phyloP scores from a whole-genome alignment of 257 asterid genomes.

The Nicotiana attenuata region DNA sequence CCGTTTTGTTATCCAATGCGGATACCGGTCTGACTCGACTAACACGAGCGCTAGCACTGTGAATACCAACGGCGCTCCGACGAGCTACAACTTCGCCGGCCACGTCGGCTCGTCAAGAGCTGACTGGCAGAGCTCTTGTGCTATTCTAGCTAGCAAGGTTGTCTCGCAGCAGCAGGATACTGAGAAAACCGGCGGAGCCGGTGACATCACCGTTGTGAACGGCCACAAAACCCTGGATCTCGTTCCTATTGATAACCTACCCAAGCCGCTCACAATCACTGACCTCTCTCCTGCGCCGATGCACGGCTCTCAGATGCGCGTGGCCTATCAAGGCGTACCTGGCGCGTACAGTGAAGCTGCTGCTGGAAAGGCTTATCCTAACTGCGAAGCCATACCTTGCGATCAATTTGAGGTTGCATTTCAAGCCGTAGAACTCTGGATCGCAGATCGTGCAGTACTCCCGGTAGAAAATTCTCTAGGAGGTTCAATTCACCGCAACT shows the following conservation, averaged over 20 bases:
- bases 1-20: slow-evolving; percentile 25
- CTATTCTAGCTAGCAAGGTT: slow-evolving; percentile 81
- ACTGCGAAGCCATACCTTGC: slow-evolving; percentile 82
- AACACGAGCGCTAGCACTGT: slow-evolving; percentile 16
- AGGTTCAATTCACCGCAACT: slow-evolving; percentile 87
- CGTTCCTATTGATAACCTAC: slow-evolving; percentile 43
- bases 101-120: slow-evolving; percentile 46
- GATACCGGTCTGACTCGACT: slow-evolving; percentile 36
- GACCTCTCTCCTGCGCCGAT: slow-evolving; percentile 84
- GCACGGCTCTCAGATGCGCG: slow-evolving; percentile 78
- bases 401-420: slow-evolving; percentile 91
- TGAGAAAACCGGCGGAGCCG: slow-evolving; percentile 46
- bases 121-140: slow-evolving; percentile 96
- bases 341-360: slow-evolving; percentile 95
- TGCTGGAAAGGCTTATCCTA: slow-evolving; percentile 78
- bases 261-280: slow-evolving; percentile 54
- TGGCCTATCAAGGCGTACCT: slow-evolving; percentile 89
- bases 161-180: slow-evolving; percentile 72
- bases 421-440: slow-evolving; percentile 87
- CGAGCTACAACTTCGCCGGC: slow-evolving; percentile 23
- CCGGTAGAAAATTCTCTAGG: slow-evolving; percentile 93
- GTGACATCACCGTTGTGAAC: slow-evolving; percentile 53
- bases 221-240: slow-evolving; percentile 65
- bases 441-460: slow-evolving; percentile 80
- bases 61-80: background rate